Evolutionary conservation across 1,139 yeast genomes (phyloP).

Genomic region (Geotrichum fermentans): DNA sequence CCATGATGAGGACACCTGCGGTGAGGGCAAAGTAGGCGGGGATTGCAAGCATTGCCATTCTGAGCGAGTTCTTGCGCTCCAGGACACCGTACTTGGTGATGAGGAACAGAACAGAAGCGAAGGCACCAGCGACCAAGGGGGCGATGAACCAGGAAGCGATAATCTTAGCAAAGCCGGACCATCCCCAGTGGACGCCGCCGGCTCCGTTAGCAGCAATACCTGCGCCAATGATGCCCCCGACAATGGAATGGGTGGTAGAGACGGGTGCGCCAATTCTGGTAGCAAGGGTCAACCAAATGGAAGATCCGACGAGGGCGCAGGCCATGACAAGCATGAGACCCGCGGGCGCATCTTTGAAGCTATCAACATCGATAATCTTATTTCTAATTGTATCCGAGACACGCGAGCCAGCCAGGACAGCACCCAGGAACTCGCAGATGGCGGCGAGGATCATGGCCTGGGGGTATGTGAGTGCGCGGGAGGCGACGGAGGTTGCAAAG

Average conservation of each 20-base stretch:
- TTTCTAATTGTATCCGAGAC: constrained; percentile 66
- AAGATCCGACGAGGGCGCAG: constrained; percentile 72
- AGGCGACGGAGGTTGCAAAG: constrained; percentile 63
- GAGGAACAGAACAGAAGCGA: constrained; percentile 56
- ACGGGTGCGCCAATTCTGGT: constrained; percentile 69
- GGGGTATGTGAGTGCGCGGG: constrained; percentile 64
- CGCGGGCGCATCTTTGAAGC: constrained; percentile 55
- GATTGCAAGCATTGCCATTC: constrained; percentile 53
- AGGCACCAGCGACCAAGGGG: constrained; percentile 63
- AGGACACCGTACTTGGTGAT: constrained; percentile 57
- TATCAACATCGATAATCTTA: constrained; percentile 51
- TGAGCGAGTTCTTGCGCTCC: constrained; percentile 52
- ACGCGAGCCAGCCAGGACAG: constrained; percentile 66
- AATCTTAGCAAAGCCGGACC: constrained; percentile 68
- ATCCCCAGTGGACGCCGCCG: constrained; percentile 61
- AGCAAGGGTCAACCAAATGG: constrained; percentile 64
- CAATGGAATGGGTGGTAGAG: constrained; percentile 74
- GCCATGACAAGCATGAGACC: constrained; percentile 72
- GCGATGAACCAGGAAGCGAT: constrained; percentile 82
- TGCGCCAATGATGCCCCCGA: constrained; percentile 72
- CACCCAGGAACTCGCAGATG: constrained; percentile 66
- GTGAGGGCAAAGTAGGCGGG: constrained; percentile 60
- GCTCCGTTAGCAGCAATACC: constrained; percentile 69
- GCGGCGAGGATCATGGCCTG: constrained; percentile 72
- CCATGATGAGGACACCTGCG: constrained; percentile 57